Evolutionary conservation across 169 alveolate species (phyloP).

Genomic region (Plasmodium vinckei): DNA sequence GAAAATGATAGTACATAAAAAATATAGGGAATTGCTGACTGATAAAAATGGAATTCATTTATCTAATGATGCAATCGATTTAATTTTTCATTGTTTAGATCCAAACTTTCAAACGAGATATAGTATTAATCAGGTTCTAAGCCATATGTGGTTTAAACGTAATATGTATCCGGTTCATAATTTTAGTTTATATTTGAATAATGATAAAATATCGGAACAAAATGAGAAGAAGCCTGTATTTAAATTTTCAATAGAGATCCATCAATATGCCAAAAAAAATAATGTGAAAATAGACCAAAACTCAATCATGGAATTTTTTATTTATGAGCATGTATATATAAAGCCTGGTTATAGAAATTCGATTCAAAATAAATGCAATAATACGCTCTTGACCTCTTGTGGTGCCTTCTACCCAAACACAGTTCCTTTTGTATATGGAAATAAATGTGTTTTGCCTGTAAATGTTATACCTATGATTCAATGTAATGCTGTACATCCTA

Average conservation of each 20-base stretch:
- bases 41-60: conserved; percentile 76
- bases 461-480: too few relatives aligned
- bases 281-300: conserved; percentile 14
- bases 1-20: conserved; percentile 55
- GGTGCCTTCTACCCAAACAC: too few relatives aligned
- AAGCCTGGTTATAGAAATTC: neutral
- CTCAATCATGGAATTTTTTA: conserved; percentile 12
- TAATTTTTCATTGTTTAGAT: conserved; percentile 74
- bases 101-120: conserved; percentile 69
- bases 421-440: too few relatives aligned
- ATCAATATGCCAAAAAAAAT: conserved; percentile 48
- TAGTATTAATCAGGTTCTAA: conserved; percentile 67
- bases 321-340: conserved; percentile 36
- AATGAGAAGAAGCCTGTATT: neutral
- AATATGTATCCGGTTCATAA: conserved; percentile 25
- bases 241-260: conserved; percentile 37
- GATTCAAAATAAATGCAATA: conserved; percentile 11
- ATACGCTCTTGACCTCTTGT: neutral
- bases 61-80: conserved; percentile 70
- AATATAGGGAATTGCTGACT: conserved; percentile 53
- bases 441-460: too few relatives aligned
- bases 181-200: conserved; percentile 8
- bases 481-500: too few relatives aligned
- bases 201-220: neutral
- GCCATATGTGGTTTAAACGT: conserved; percentile 75